Base-by-base conservation (phyloP, 148 eudicot species). In the Arctostaphylos glauca region DNA sequence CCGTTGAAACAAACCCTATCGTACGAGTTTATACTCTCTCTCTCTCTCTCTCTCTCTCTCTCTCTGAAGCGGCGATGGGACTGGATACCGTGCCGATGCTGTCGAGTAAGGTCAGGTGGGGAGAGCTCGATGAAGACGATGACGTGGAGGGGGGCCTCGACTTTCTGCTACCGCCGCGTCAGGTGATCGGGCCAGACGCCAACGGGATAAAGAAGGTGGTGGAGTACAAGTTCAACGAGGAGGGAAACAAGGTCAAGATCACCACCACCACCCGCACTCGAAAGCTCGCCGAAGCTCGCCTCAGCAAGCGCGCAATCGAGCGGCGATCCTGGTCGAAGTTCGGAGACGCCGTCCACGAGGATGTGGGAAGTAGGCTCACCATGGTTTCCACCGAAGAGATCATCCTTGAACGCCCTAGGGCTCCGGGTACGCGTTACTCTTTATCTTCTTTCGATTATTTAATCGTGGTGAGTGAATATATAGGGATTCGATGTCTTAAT, bases 381-480 rank as follows among this genome's bases (percentile, higher is more conserved):
- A 88, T 92, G 92, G 93, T 94, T n/a, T 89, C 96, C 50, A 94
- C 94, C n/a, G 98, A 94, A 49, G 96, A 94, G 85, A 93, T 94
- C 70, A 5, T 80, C 58, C 88, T 94, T 46, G 96, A 91, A 67
- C 93, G 94, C 7, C 96, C 96, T 48, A 80, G 82, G 4, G 84
- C 93, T 64, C 92, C 90, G 31, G 95, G 98, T 94, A 23, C 47
- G 46, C 5, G 23, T 23, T 23, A 62, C 41, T 62, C 68, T 62
- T 62, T 1, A 21, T 62, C 38, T 62, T 62, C 3, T 62, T 62
- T 56, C 58, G 12, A 16, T 14, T 54, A 4, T 54, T 54, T 54
- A 54, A 3, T 3, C 19, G 19, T 59, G 64, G 64, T 19, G 9
- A 6, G 23, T 59, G 64, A 18, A 59, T 59, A 19, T 59, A 59